A percentile compares a stretch with the other conserved stretches of the same genome.
Conservation (phyloP, 2,329 filamentous ascomycete genomes). For the Arthroderma sp. region DNA sequence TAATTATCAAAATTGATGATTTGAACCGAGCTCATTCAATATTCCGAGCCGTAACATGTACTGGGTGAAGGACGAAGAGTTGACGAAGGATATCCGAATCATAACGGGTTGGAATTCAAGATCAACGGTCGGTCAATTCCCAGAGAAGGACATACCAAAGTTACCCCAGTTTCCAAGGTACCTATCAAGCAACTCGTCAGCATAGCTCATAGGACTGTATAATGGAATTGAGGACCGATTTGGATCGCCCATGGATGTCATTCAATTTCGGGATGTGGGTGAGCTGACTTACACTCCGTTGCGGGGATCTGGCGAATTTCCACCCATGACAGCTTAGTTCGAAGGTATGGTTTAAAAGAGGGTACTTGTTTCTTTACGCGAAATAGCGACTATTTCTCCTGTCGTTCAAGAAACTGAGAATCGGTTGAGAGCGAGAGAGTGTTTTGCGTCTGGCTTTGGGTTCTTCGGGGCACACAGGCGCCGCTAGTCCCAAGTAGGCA, state of each 20-base stretch:
- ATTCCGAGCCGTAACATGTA: no score
- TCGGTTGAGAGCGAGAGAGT: no score
- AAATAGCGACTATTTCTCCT: no score
- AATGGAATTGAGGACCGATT: neutral
- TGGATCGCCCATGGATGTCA: no score
- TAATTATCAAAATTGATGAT: neutral
- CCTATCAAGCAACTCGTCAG: conserved; percentile 31
- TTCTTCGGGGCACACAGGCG: no score
- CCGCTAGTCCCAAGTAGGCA: no score
- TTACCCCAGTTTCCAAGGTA: conserved; percentile 63
- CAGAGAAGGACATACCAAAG: conserved; percentile 48
- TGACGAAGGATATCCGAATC: neutral
- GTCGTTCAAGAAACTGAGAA: no score
- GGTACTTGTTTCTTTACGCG: no score
- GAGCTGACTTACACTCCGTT: conserved; percentile 29
- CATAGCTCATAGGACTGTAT: neutral
- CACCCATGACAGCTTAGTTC: conserved; percentile 21
- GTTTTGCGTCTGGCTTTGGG: no score
- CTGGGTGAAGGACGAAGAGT: no score
- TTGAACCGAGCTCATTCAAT: neutral
- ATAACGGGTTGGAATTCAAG: neutral
- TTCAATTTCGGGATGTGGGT: neutral
- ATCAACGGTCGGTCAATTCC: neutral
- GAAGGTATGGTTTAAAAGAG: no score
- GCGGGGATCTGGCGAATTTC: conserved; percentile 27